Conservation (phyloP, 2,329 filamentous ascomycete species). For the Pseudogymnoascus sp. region DNA sequence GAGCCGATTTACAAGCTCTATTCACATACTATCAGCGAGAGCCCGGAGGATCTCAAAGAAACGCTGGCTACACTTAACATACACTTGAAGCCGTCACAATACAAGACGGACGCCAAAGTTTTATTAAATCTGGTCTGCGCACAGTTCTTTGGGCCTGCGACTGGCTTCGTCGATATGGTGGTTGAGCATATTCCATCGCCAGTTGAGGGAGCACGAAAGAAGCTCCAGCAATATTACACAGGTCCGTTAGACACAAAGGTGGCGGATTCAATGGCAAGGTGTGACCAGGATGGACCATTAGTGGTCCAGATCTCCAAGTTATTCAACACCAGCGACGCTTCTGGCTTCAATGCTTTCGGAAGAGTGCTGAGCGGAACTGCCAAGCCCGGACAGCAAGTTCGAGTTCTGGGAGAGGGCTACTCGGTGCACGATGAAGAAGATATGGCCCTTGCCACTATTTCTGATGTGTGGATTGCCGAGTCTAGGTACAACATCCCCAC, state of each 20-base stretch:
- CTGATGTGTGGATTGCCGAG: conserved; percentile 82
- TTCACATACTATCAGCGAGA: conserved; percentile 88
- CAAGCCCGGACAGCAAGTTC: conserved; percentile 70
- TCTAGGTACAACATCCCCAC: conserved; percentile 88
- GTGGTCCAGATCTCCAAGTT: conserved; percentile 91
- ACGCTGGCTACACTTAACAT: conserved; percentile 78
- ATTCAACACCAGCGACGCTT: conserved; percentile 84
- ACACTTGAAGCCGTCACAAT: conserved; percentile 80
- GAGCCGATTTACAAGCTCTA: conserved; percentile 98
- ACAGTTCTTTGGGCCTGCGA: conserved; percentile 87
- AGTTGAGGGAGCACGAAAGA: conserved; percentile 63
- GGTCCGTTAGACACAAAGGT: conserved; percentile 78
- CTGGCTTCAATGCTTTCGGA: conserved; percentile 81
- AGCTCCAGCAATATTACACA: conserved; percentile 83
- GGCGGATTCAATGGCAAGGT: conserved; percentile 69
- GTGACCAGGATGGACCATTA: conserved; percentile 81
- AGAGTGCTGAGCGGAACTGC: conserved; percentile 89
- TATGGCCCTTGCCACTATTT: conserved; percentile 79
- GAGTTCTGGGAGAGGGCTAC: conserved; percentile 90
- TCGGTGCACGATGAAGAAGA: conserved; percentile 97
- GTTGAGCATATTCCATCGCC: conserved; percentile 84
- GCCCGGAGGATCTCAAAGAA: conserved; percentile 70
- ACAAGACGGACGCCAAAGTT: conserved; percentile 81
- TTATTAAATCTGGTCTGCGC: conserved; percentile 84
- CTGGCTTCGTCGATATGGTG: conserved; percentile 93